Evolutionary conservation across 2,329 filamentous ascomycete genomes (phyloP).

Genomic region (Aspergillus ibericus): DNA sequence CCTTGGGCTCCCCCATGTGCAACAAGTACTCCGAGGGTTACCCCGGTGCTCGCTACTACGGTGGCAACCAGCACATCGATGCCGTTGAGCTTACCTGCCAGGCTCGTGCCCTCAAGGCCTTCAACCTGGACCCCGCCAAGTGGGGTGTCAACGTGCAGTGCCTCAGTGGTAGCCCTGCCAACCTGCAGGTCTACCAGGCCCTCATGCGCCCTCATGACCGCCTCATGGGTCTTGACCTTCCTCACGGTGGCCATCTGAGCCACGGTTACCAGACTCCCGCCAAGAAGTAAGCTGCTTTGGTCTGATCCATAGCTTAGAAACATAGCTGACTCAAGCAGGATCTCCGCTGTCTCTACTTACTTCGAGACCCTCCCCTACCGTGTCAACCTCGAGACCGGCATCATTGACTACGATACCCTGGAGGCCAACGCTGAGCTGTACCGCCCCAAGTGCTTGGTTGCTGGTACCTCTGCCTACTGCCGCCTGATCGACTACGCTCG

Average conservation of each 20-base stretch:
- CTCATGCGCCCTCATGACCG: slow-evolving; percentile 90
- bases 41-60: slow-evolving; percentile 97
- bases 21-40: slow-evolving; percentile 99
- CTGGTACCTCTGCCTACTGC: slow-evolving; percentile 93
- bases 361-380: slow-evolving; percentile 98
- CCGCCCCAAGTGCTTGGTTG: slow-evolving; percentile 92
- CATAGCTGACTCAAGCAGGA: slow-evolving; percentile 50
- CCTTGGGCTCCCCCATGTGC: slow-evolving; percentile 89
- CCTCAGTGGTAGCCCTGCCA: slow-evolving; percentile 88
- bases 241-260: slow-evolving; percentile 91
- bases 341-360: slow-evolving; percentile 98
- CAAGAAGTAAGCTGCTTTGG: slow-evolving; percentile 62
- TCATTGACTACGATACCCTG: slow-evolving; percentile 92
- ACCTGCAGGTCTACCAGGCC: slow-evolving; percentile 97
- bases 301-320: not conserved
- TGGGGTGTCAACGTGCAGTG: slow-evolving; percentile 99
- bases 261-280: slow-evolving; percentile 96
- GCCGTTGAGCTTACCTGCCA: slow-evolving; percentile 95
- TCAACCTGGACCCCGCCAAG: slow-evolving; percentile 79
- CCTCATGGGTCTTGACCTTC: slow-evolving; percentile 94
- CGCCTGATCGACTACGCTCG: slow-evolving; percentile 91
- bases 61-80: slow-evolving; percentile 98
- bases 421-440: slow-evolving; percentile 86
- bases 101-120: slow-evolving; percentile 85
- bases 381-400: slow-evolving; percentile 81